phyloP scores from a whole-genome alignment of 768 basidiomycete genomes.

The Suillus tomentosus region DNA sequence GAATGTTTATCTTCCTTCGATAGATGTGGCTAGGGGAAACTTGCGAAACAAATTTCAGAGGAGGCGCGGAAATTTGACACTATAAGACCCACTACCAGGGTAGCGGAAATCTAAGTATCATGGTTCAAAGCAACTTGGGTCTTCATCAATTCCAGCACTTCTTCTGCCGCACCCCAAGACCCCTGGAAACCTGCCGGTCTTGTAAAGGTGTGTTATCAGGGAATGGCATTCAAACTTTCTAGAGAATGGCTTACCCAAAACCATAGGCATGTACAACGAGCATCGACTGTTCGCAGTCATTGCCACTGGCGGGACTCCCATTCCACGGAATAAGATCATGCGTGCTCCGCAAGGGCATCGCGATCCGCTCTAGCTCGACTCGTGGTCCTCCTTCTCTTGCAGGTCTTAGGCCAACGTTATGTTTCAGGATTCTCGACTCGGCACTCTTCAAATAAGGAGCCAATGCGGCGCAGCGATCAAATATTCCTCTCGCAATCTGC shows the following conservation, averaged over 20 bases:
- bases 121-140: background rate
- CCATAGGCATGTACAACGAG: constrained; percentile 61
- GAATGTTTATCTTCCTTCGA: background rate
- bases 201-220: constrained; percentile 13
- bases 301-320: constrained; percentile 18
- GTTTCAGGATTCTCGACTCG: constrained; percentile 45
- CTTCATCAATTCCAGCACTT: constrained; percentile 36
- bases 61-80: background rate
- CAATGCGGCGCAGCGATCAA: constrained; percentile 44
- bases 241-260: constrained; percentile 44
- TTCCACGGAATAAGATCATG: constrained; percentile 23
- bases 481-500: constrained; percentile 44
- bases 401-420: constrained; percentile 64
- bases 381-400: constrained; percentile 56
- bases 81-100: background rate
- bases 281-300: constrained; percentile 26
- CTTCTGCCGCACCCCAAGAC: constrained; percentile 47
- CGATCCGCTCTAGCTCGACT: constrained; percentile 49
- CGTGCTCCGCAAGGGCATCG: constrained; percentile 34
- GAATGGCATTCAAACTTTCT: constrained; percentile 18
- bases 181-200: constrained; percentile 40
- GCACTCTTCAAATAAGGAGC: constrained; percentile 37
- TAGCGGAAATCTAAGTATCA: background rate
- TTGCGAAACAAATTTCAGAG: background rate
- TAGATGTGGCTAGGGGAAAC: background rate